Percentiles rank a stretch among this genome's conserved stretches.
These are phyloP conservation scores for Neoscytalidium dimidiatum DNA, from an alignment of 2,329 filamentous ascomycete species.

Conservation along the genomic window DNA sequence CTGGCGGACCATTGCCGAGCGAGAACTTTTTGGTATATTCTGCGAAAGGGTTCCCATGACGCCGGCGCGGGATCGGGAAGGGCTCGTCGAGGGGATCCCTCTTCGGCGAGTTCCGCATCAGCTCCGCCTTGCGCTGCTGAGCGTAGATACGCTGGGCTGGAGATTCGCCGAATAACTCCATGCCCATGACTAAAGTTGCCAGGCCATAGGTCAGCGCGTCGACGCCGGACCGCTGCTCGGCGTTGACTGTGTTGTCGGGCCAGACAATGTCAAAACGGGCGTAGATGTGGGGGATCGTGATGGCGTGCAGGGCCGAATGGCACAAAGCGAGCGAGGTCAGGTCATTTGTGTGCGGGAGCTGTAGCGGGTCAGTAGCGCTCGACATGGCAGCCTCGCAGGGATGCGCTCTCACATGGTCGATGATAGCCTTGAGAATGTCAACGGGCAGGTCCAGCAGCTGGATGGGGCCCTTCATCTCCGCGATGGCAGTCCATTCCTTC, in stretches of 20 bases:
- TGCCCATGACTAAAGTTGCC: slow-evolving; percentile 74
- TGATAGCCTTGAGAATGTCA: slow-evolving; percentile 75
- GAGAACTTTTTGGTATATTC: slow-evolving; percentile 81
- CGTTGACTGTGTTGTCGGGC: slow-evolving; percentile 69
- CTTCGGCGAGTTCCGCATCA: background rate
- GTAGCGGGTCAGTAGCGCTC: slow-evolving; percentile 19
- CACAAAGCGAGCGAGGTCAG: slow-evolving; percentile 75
- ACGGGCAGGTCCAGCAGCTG: slow-evolving; percentile 73
- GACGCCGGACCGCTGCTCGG: slow-evolving; percentile 70
- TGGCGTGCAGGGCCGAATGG: slow-evolving; percentile 73
- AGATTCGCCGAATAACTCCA: slow-evolving; percentile 59
- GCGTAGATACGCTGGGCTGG: slow-evolving; percentile 38
- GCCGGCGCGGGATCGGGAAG: slow-evolving; percentile 43
- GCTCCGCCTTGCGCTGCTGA: slow-evolving; percentile 6
- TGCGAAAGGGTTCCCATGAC: slow-evolving; percentile 73
- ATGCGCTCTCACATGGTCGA: slow-evolving; percentile 64
- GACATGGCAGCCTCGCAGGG: background rate
- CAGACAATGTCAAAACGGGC: slow-evolving; percentile 86
- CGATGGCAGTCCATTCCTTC: slow-evolving; percentile 37
- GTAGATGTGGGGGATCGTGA: slow-evolving; percentile 79
- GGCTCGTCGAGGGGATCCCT: slow-evolving; percentile 24
- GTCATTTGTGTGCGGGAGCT: slow-evolving; percentile 82
- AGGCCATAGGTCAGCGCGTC: slow-evolving; percentile 83
- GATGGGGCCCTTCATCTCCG: slow-evolving; percentile 57
- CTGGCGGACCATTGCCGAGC: slow-evolving; percentile 75